Percentiles rank a stretch among this genome's conserved stretches.
These are phyloP conservation scores for Leishmania tarentolae DNA, from an alignment of 208 protist species.

Conservation along the genomic window DNA sequence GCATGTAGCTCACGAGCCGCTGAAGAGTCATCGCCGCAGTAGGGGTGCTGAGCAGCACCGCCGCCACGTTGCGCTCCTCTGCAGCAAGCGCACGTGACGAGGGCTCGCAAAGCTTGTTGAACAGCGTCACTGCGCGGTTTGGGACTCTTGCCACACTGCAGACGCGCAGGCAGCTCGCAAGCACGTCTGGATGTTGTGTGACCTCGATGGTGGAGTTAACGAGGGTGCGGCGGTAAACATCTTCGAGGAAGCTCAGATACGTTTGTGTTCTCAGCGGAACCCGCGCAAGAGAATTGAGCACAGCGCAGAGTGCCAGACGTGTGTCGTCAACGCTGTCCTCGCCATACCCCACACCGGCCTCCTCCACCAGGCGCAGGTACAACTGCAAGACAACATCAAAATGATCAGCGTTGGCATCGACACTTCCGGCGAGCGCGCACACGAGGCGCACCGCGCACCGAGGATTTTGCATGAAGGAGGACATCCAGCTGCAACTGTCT, in stretches of 20 bases:
- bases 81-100: conserved; percentile 31
- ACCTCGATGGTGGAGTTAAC: conserved; percentile 22
- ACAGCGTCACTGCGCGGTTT: conserved; percentile 40
- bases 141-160: conserved; percentile 14
- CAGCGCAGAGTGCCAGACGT: conserved; percentile 27
- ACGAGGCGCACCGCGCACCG: conserved; percentile 29
- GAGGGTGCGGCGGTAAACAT: conserved; percentile 24
- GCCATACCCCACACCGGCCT: conserved; percentile 47
- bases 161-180: conserved; percentile 30
- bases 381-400: conserved; percentile 35
- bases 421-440: conserved; percentile 30
- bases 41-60: conserved; percentile 35
- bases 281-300: conserved; percentile 39
- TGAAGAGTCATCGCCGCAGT: conserved; percentile 26
- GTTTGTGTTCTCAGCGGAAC: conserved; percentile 27
- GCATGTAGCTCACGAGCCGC: conserved; percentile 47
- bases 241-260: conserved; percentile 28
- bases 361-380: conserved; percentile 34
- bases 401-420: conserved; percentile 46
- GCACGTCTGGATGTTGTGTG: conserved; percentile 39
- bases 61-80: conserved; percentile 37
- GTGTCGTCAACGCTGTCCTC: neutral
- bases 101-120: conserved; percentile 55
- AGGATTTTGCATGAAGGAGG: neutral
- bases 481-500: conserved; percentile 3